These are phyloP conservation scores for Aureobasidium musti DNA, from an alignment of 2,329 filamentous ascomycete genomes.

Conservation along the genomic window DNA sequence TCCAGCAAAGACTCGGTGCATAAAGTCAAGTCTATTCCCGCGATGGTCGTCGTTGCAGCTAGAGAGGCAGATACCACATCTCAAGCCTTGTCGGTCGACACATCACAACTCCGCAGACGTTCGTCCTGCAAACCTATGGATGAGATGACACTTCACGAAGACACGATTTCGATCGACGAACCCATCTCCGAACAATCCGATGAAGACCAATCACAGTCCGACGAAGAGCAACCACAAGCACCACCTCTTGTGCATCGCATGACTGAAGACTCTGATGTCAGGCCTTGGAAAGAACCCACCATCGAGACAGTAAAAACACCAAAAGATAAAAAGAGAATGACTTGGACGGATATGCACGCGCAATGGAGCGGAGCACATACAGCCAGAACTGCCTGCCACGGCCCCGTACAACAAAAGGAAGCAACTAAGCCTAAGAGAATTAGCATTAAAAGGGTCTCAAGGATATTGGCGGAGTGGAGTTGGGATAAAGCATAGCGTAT, in stretches of 20 bases:
- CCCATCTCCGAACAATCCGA: not conserved
- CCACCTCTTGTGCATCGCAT: not conserved
- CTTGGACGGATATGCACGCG: conserved; percentile 12
- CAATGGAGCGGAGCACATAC: conserved; percentile 12
- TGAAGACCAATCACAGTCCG: not conserved
- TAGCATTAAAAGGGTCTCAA: conserved; percentile 2
- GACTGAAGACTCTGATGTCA: not conserved
- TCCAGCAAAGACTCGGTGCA: not conserved
- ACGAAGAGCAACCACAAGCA: not conserved
- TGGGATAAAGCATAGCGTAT: not conserved
- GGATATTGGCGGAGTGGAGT: conserved; percentile 7
- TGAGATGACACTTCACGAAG: not conserved
- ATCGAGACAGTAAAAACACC: not conserved
- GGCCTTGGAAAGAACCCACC: not conserved
- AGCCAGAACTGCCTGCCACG: not conserved
- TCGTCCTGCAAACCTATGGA: conserved; percentile 6
- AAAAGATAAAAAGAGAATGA: conserved; percentile 5
- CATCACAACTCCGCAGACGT: conserved; percentile 6
- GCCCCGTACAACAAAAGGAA: not conserved
- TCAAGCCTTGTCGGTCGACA: not conserved
- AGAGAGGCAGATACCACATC: not conserved
- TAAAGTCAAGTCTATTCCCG: conserved; percentile 6
- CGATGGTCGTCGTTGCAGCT: not conserved
- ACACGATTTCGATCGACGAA: not conserved
- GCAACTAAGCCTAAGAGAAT: not conserved